Conservation (phyloP, 106 monocot species). For the Amphibolis antarctica region DNA sequence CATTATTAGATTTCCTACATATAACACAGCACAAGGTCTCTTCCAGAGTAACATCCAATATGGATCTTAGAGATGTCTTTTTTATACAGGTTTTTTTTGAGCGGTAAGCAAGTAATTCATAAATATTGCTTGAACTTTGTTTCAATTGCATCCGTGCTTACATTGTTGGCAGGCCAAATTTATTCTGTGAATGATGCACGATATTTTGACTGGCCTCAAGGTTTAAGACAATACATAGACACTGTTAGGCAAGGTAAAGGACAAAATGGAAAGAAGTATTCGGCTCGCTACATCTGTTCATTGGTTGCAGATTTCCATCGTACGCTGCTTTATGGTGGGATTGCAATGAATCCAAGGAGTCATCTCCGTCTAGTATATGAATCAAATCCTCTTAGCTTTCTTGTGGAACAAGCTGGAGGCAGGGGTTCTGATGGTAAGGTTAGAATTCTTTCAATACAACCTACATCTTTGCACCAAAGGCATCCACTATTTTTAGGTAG, state of each 20-base stretch:
- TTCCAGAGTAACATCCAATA: too few species aligned
- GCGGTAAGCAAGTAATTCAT: too few species aligned
- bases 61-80: too few species aligned
- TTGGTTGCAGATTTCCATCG: constrained; percentile 91
- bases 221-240: constrained; percentile 79
- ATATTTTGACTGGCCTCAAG: constrained; percentile 97
- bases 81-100: too few species aligned
- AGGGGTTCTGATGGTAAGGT: constrained; percentile 81
- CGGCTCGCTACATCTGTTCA: constrained; percentile 88
- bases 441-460: constrained; percentile 78
- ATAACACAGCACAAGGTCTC: too few species aligned
- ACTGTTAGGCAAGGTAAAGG: constrained; percentile 86
- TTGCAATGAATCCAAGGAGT: constrained; percentile 90
- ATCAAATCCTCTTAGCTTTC: constrained; percentile 93
- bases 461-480: constrained; percentile 82
- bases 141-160: too few species aligned
- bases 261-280: constrained; percentile 81
- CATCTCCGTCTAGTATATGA: constrained; percentile 94
- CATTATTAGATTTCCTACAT: too few species aligned
- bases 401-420: constrained; percentile 80
- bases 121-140: too few species aligned
- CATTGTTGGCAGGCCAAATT: too few species aligned
- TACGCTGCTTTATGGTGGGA: constrained; percentile 82
- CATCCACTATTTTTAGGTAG: constrained; percentile 86
- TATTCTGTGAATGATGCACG: constrained; percentile 97